Evolutionary conservation across 257 asterid species (phyloP), one percentile per base, ranked within the genome.

Genomic region (Solanum habrochaites): DNA sequence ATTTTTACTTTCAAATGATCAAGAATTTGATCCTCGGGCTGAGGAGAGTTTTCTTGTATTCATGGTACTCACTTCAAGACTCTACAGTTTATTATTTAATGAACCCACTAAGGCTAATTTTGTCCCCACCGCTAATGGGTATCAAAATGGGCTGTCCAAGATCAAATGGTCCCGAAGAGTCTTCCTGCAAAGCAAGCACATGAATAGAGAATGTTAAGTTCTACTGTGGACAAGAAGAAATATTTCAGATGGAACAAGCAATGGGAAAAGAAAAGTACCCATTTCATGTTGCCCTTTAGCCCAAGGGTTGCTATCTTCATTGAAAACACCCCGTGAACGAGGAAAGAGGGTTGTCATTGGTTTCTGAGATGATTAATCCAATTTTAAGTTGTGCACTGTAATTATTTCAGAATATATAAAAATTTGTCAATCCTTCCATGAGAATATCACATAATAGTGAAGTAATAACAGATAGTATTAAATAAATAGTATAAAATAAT

Each of bases 241-340:
- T 62, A 82, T 32, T 80, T 64, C 66, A 56, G 81, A 39, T 74
- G 39, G 52, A 11, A 25, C 45, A 40, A 70, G 83, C 52, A 82
- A 77, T 37, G 49, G 85, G 70, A 64, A 23, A 86, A 86, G 74
- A 58, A 62, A n/a, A 86, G 85, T 85, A 93, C 94, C 91, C 87
- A 81, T 90, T 92, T 87, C 86, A 81, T 87, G 90, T 88, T n/a
- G 27, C 70, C 88, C 69, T 89, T 87, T 67, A 84, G 77, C 66
- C 89, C 90, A 73, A 88, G n/a, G 89, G 88, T 88, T 72, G 85
- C 88, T 89, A 35, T 89, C 91, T 85, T 90, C 91, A 82, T 90
- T 88, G 83, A 43, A 39, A 87, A 77, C 83, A 71, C 89, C 87
- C 45, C 37, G 80, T 18, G 89, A 78, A 88, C 75, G 64, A 88